Conservation (phyloP, 768 basidiomycete species). For the Trametes cinnabarina region DNA sequence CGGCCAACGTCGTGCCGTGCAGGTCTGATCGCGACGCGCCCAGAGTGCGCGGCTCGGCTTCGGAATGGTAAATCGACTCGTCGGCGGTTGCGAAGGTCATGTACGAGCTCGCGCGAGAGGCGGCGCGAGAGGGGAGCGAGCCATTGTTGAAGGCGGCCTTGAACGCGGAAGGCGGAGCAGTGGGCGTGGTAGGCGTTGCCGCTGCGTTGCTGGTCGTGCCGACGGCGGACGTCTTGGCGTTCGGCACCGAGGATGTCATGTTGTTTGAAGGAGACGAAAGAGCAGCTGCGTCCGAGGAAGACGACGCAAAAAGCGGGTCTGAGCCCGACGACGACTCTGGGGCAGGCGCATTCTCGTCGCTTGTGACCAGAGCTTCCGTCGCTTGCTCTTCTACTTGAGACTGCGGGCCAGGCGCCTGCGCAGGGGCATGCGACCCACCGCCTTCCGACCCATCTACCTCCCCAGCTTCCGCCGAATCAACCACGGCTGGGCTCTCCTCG, state of each 20-base stretch:
- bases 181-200: background rate
- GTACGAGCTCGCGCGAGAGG: constrained; percentile 27
- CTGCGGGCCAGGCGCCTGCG: background rate
- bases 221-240: background rate
- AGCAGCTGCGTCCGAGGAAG: background rate
- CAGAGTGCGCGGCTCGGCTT: constrained; percentile 4
- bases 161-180: constrained; percentile 16
- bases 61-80: constrained; percentile 14
- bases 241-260: background rate
- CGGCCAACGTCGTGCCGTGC: background rate
- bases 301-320: no score
- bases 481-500: no score
- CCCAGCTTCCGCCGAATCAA: no score
- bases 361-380: background rate
- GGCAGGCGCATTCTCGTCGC: background rate
- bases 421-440: no score
- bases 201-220: background rate
- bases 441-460: no score
- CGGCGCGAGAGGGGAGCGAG: constrained; percentile 16
- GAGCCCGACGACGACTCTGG: no score
- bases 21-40: constrained; percentile 3
- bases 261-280: background rate
- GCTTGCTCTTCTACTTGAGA: background rate
- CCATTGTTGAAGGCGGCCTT: constrained; percentile 1
- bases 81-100: constrained; percentile 28